These are phyloP conservation scores for Hansfordia pulvinata DNA, from an alignment of 2,329 filamentous ascomycete genomes.

Conservation along the genomic window DNA sequence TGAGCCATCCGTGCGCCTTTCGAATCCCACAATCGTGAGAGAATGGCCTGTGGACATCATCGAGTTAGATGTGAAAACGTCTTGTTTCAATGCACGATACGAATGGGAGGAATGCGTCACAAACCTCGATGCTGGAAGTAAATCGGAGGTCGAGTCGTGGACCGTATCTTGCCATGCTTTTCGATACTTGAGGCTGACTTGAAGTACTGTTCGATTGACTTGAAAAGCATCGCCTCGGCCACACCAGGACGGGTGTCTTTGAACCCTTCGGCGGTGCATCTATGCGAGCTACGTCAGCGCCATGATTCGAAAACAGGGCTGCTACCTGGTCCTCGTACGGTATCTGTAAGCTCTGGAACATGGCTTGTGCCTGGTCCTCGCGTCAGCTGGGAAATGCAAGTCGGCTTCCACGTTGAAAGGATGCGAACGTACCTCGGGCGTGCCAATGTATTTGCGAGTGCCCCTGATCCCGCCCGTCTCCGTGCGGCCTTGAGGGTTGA, in stretches of 20 bases:
- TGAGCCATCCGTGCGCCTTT: slow-evolving; percentile 50
- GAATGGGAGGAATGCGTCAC: slow-evolving; percentile 3
- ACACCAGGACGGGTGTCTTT: slow-evolving; percentile 29
- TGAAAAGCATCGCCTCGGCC: slow-evolving; percentile 44
- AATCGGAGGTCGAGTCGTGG: slow-evolving; percentile 65
- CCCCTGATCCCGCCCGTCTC: slow-evolving; percentile 79
- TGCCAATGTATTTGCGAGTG: slow-evolving; percentile 94
- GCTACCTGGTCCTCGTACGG: slow-evolving; percentile 39
- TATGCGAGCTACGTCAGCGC: slow-evolving; percentile 13
- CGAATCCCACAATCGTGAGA: slow-evolving; percentile 77
- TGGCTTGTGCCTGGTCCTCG: slow-evolving; percentile 54
- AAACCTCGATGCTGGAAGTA: slow-evolving; percentile 76
- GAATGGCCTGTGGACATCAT: slow-evolving; percentile 54
- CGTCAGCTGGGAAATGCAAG: not conserved
- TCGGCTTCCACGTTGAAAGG: not conserved
- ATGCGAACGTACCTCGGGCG: slow-evolving; percentile 54
- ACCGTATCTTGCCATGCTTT: slow-evolving; percentile 45
- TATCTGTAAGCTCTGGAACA: slow-evolving; percentile 59
- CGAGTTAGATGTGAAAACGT: too few species aligned
- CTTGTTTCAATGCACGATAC: not conserved
- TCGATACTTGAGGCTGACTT: slow-evolving; percentile 31
- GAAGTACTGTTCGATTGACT: slow-evolving; percentile 65
- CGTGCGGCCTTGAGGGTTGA: slow-evolving; percentile 57
- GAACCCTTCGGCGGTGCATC: slow-evolving; percentile 51
- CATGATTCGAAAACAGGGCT: too few species aligned